Base-by-base conservation (phyloP, 1,139 yeast genomes). In the Debaryomyces fabryi region DNA sequence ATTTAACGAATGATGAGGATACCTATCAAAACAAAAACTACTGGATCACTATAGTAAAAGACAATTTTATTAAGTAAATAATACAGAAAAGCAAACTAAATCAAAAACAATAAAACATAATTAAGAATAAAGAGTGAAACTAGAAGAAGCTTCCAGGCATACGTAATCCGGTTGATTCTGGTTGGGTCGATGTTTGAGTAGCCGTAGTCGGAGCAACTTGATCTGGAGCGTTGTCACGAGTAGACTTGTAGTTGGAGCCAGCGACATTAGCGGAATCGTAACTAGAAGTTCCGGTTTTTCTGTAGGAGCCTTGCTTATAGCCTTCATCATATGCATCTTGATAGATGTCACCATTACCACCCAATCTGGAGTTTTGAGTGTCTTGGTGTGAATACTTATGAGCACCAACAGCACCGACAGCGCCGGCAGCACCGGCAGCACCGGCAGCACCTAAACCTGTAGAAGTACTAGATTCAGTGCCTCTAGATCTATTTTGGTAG, bases 391-490 rank as follows among this genome's bases (percentile, higher is more conserved):
- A 27, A 30, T 34, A 16, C n/a, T 16, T 34, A 13, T 47, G 48
- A 32, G 46, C 48, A 39, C 43, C 52, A 34, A 47, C 52, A 29
- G 52, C 47, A 24, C 42, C 50, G 35, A 39, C 45, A 9, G 38
- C 32, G 16, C 45, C 48, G 23, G 43, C 46, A 29, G 49, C 49
- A 30, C 45, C 49, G 23, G 42, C 32, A 32, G 46, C 49, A 39
- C 43, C 49, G 20, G 44, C 45, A 25, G 49, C 49, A 23, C 46
- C 49, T 33, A 45, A 37, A 29, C 45, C 47, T 8, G 47, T 34
- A 13, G 46, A 43, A 15, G 42, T 24, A 32, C 30, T 23, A 25
- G 40, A 39, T 13, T 34, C 27, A 18, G 40, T 12, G n/a, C 23
- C 36, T 23, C 30, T 36, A 39, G 46, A 44, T 49, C 40, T 32